Conservation (phyloP, 129 eudicot species). For the Calendula officinalis region DNA sequence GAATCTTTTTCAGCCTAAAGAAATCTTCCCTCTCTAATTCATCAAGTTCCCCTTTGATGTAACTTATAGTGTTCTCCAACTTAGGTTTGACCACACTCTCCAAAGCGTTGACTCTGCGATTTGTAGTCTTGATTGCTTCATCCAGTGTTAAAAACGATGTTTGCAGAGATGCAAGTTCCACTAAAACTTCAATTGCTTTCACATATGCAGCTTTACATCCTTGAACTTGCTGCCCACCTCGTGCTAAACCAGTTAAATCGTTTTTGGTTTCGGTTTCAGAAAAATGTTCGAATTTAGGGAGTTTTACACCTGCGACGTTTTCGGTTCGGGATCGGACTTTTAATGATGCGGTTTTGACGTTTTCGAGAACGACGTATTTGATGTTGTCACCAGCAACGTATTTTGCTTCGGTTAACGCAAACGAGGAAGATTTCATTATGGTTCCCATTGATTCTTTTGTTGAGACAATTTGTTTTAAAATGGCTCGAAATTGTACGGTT, state of each 20-base stretch:
- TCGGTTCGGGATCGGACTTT: slow-evolving; percentile 74
- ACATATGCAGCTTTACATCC: slow-evolving; percentile 77
- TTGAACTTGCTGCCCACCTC: slow-evolving; percentile 96
- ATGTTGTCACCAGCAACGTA: slow-evolving; percentile 93
- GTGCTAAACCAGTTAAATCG: slow-evolving; percentile 80
- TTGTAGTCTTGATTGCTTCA: slow-evolving; percentile 90
- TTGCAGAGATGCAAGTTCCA: slow-evolving; percentile 88
- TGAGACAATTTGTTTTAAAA: slow-evolving; percentile 71
- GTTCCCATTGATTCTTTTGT: slow-evolving; percentile 94
- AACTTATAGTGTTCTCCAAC: slow-evolving; percentile 72
- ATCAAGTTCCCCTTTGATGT: slow-evolving; percentile 82
- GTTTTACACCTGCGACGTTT: slow-evolving; percentile 89
- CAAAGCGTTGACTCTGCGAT: slow-evolving; percentile 88
- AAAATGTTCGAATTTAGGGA: slow-evolving; percentile 75
- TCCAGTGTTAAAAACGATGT: slow-evolving; percentile 92
- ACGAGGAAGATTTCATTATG: slow-evolving; percentile 73
- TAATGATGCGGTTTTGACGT: slow-evolving; percentile 68
- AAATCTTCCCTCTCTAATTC: slow-evolving; percentile 93
- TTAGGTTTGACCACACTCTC: slow-evolving; percentile 90
- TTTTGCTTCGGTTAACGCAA: slow-evolving; percentile 85
- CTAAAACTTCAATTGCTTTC: slow-evolving; percentile 86
- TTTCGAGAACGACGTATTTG: slow-evolving; percentile 70
- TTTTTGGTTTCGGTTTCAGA: slow-evolving; percentile 78
- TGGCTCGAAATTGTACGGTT: slow-evolving; percentile 84
- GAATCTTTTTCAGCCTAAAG: slow-evolving; percentile 88